Conservation (phyloP, 345 rosid genomes). For the Citrus australasica region DNA sequence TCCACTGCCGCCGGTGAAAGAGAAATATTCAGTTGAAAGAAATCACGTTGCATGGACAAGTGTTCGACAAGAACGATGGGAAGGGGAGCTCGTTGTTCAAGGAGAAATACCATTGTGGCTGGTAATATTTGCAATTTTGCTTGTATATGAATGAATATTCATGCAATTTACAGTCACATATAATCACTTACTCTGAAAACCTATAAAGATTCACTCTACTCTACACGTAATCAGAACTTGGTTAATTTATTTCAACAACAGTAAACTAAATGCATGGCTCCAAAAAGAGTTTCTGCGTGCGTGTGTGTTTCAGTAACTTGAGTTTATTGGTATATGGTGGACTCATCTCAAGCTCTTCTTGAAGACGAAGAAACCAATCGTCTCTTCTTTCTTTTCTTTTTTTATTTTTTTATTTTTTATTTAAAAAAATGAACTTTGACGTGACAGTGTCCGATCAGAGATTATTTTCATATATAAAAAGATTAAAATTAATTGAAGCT, state of each 20-base stretch:
- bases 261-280: not conserved
- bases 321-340: not conserved
- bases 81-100: conserved; percentile 72
- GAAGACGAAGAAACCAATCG: not conserved
- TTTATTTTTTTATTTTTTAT: too few relatives aligned
- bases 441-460: too few relatives aligned
- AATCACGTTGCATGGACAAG: conserved; percentile 87
- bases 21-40: not conserved
- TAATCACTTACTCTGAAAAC: too few relatives aligned
- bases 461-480: too few relatives aligned
- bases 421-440: too few relatives aligned
- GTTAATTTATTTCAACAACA: not conserved
- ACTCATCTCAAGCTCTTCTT: not conserved
- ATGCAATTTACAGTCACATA: not conserved
- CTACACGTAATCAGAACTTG: not conserved
- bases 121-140: conserved; percentile 31
- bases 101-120: conserved; percentile 91
- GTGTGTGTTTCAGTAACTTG: too few relatives aligned
- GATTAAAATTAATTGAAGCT: too few relatives aligned
- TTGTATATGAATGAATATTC: not conserved
- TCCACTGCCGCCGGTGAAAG: conserved; percentile 33
- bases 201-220: too few relatives aligned
- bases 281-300: not conserved
- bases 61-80: conserved; percentile 72
- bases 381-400: too few relatives aligned